A percentile compares a stretch with the other conserved stretches of the same genome.
These are phyloP conservation scores for Candida hungchunana DNA, from an alignment of 805 yeast genomes.

Conservation along the genomic window DNA sequence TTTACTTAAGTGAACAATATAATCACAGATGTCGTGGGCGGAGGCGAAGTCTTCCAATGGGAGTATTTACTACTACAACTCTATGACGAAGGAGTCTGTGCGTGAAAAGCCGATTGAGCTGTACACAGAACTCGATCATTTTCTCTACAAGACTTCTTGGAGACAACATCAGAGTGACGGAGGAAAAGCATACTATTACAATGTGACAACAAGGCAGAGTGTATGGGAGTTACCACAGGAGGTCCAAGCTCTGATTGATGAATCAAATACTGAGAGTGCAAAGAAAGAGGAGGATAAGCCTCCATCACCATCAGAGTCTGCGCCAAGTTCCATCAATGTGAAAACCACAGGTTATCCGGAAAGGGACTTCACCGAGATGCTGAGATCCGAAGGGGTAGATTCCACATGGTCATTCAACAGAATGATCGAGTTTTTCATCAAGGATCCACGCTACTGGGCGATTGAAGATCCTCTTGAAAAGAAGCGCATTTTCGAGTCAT, in stretches of 20 bases:
- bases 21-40: slow-evolving; percentile 52
- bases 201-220: slow-evolving; percentile 57
- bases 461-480: slow-evolving; percentile 58
- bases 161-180: slow-evolving; percentile 43
- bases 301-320: no score
- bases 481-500: slow-evolving; percentile 61
- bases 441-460: slow-evolving; percentile 64
- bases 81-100: slow-evolving; percentile 59
- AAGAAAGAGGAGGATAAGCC: slow-evolving; percentile 5
- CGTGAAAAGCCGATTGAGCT: slow-evolving; percentile 77
- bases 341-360: slow-evolving; percentile 35
- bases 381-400: slow-evolving; percentile 55
- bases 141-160: slow-evolving; percentile 54
- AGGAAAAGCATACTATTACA: slow-evolving; percentile 67
- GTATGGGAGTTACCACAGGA: slow-evolving; percentile 78
- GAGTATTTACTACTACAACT: slow-evolving; percentile 71
- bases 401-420: slow-evolving; percentile 70
- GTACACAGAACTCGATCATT: slow-evolving; percentile 37
- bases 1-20: no score
- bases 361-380: slow-evolving; percentile 45
- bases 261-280: slow-evolving; percentile 2
- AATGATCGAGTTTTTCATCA: slow-evolving; percentile 55
- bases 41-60: slow-evolving; percentile 51
- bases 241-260: slow-evolving; percentile 27
- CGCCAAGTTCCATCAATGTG: no score